Percentiles rank a stretch among this genome's conserved stretches.
These are phyloP conservation scores for Pyropia haitanensis DNA, from an alignment of 23 red algal genomes.

Conservation along the genomic window DNA sequence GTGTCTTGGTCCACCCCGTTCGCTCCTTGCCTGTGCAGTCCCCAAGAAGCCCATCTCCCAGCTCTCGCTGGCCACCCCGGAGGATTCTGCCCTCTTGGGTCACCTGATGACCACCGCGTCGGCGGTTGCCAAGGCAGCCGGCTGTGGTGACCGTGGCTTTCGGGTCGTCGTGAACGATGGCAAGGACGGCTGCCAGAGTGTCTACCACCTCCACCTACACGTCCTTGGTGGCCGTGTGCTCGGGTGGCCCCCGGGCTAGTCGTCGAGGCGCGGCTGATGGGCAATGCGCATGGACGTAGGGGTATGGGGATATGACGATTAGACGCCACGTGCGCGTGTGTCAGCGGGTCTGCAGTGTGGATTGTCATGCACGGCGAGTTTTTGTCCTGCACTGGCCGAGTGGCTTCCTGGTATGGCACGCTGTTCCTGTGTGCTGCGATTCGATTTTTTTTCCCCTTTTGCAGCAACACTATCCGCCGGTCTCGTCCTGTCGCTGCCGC, in stretches of 20 bases:
- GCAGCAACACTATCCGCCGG: too few species aligned
- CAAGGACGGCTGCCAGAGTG: constrained; percentile 76
- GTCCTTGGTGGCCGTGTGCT: constrained; percentile 66
- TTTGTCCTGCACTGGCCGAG: too few species aligned
- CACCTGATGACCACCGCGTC: constrained; percentile 73
- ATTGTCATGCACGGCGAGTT: too few species aligned
- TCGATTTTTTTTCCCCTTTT: too few species aligned
- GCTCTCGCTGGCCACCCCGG: constrained; percentile 33
- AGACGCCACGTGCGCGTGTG: too few species aligned
- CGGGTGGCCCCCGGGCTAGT: constrained; percentile 48
- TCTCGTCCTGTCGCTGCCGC: too few species aligned
- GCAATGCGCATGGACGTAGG: too few species aligned
- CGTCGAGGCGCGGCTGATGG: neutral
- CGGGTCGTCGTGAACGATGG: constrained; percentile 82
- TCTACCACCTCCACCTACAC: constrained; percentile 87
- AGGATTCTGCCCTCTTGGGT: constrained; percentile 55
- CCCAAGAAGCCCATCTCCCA: constrained; percentile 67
- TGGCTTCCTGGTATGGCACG: too few species aligned
- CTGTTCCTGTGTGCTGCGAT: too few species aligned
- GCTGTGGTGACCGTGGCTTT: constrained; percentile 34
- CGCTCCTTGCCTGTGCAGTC: constrained; percentile 2
- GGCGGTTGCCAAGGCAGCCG: constrained; percentile 56
- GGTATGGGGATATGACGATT: too few species aligned
- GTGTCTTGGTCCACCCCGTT: too few species aligned
- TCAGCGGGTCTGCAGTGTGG: too few species aligned